Evolutionary conservation across 352 stramenopile species (phyloP), one percentile per base, ranked within the genome.

Genomic region (Globisporangium cederbergense): DNA sequence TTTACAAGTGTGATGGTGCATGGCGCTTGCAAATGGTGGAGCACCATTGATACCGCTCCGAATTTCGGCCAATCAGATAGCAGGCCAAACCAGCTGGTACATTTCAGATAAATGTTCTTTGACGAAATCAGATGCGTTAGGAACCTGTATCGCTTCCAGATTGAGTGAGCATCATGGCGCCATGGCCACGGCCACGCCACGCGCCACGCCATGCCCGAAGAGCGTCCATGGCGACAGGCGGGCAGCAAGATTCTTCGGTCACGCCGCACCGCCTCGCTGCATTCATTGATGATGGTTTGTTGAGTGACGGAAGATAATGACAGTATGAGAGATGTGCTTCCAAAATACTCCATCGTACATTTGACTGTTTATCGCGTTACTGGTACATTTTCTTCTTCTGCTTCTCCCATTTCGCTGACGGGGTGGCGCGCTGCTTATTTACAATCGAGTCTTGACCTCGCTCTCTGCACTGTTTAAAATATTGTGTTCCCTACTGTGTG

Each of bases 311-410:
- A 36, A 9, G 32, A 36, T 8, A 36, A 36, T 8, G 7, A 28
- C 25, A 36, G 32, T 36, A 5, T 8, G 32, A 36, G 4, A 5
- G 7, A 36, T 36, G 32, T 20, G n/a, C 43, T 62, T 71, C 71
- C 60, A 45, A 58, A 58, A 58, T 58, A 58, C 52, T 58, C 52
- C 52, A 58, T 58, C 52, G 18, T 58, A 58, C 52, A 58, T 58
- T 58, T n/a, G 52, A 58, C 32, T 58, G 36, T 58, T 58, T 58
- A n/a, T 45, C 52, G n/a, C 30, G 52, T 58, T 58, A 58, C 32
- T 58, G 18, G 52, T 58, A 58, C 52, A 58, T 58, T 42, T 45
- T 45, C 52, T 45, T 45, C 52, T 25, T 20, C 32, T 30, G 50
- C 50, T 56, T 40, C 50, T 58, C 52, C 52, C 52, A 46, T 58